Evolutionary conservation across 2,329 filamentous ascomycete species (phyloP), one percentile per base, ranked within the genome.

Genomic region (Teratosphaeria gauchensis): DNA sequence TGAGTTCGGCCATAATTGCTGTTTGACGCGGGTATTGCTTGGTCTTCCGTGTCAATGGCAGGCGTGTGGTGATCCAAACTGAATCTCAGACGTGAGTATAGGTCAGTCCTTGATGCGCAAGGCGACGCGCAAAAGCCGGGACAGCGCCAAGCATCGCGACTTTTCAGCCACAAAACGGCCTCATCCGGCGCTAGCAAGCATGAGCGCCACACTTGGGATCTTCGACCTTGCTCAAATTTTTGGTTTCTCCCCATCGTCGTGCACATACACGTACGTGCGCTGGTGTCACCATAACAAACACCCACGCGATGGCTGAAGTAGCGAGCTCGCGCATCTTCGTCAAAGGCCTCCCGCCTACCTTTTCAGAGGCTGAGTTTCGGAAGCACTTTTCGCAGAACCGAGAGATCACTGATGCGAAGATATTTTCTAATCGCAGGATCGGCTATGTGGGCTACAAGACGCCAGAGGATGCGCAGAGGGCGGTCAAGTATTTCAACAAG

Each of bases 391-490:
- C 88, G 61, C 64, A 66, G 31, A 87, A 86, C 62, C 84, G 84
- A 62, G 79, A 88, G 63, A 84, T 96, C 71, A 97, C 92, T 56
- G 94, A 99, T 76, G 84, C 91, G 68, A 95, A 95, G 81, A 83
- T 96, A 71, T 89, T 97, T 71, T 84, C 90, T 5, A 86, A 91
- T 69, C 85, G 94, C 68, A 84, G 92, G 66, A 96, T 99, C 74
- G 94, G 92, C 67, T 99, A 96, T 80, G 85, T 99, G 61, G 94
- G 94, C 63, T 97, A 92, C 80, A 92, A 89, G 76, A 89, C 84
- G 56, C 78, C 88, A 14, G 84, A 92, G 62, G 87, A 90, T 71
- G 94, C 94, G 58, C 79, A 83, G 59, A 84, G 86, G 70, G 92
- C 94, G 52, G 88, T 95, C 72, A 92, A 89, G 74, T 95, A 96